Base-by-base conservation (phyloP, 768 basidiomycete genomes). In the Paxillus involutus region DNA sequence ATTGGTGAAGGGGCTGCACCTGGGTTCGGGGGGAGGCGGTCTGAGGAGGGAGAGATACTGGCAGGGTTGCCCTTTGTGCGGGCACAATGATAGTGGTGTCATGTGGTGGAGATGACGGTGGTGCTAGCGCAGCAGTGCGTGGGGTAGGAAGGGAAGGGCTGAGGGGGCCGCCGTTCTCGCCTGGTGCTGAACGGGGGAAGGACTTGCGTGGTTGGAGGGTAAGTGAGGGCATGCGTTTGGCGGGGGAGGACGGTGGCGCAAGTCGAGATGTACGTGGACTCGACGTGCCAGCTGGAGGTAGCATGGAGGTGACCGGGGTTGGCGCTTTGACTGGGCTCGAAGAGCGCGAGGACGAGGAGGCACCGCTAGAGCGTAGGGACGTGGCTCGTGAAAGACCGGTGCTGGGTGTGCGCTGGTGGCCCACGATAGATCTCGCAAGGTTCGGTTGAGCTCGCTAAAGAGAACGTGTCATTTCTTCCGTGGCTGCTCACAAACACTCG, bases 381-480 rank as follows among this genome's bases (percentile, higher is more conserved):
- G 62, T 74, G 67, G 58, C 75, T 47, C 51, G 83, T 64, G 74
- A 43, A n/a, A 63, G 69, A 39, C 77, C 71, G 6, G 71, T 69
- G 54, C 82, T 89, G n/a, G 78, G 66, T 0, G 83, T 83, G 29
- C 87, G 79, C 56, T 83, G 81, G 67, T 91, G 88, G 12, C 80
- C 80, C 14, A 73, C 47, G 60, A 49, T 32, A 58, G 78, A 56
- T 61, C 77, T 66, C 44, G 60, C 51, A 48, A 58, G 44, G 36
- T 42, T 53, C 52, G 60, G 52, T 24, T 66, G 63, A 4, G 55
- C 47, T 49, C 75, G 74, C 57, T 67, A 32, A 29, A 72, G 21
- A 35, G 17, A n/a, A 44, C 30, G 30, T 19, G 43, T 26, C 43
- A 42, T 21, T 32, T 53, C 30, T 6, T 21, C 32, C 40, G 37